Evolutionary conservation across 768 basidiomycete species (phyloP).

Genomic region (Auriculariales sp.): DNA sequence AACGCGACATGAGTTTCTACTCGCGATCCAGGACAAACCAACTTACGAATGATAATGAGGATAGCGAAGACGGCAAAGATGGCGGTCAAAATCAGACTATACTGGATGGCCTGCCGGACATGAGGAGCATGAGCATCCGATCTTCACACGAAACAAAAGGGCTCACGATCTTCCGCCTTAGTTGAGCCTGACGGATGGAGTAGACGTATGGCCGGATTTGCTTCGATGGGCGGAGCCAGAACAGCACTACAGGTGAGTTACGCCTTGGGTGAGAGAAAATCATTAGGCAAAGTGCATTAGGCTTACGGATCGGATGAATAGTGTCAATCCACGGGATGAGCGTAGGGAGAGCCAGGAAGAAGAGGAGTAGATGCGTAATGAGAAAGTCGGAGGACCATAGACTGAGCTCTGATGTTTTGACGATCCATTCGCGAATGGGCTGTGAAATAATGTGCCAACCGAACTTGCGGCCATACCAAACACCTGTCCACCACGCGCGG

Average conservation of each 20-base stretch:
- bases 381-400: slow-evolving; percentile 94
- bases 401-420: slow-evolving; percentile 97
- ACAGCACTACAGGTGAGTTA: slow-evolving; percentile 36
- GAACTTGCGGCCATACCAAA: slow-evolving; percentile 91
- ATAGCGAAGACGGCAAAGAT: slow-evolving; percentile 68
- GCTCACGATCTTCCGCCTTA: slow-evolving; percentile 77
- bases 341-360: slow-evolving; percentile 74
- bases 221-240: slow-evolving; percentile 92
- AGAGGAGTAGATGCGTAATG: slow-evolving; percentile 66
- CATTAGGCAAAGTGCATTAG: not conserved
- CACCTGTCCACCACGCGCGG: slow-evolving; percentile 97
- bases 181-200: slow-evolving; percentile 86
- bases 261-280: not conserved
- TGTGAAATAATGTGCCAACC: slow-evolving; percentile 89
- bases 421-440: slow-evolving; percentile 91
- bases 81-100: slow-evolving; percentile 67
- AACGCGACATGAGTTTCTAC: slow-evolving; percentile 6
- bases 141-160: not conserved
- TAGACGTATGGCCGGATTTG: slow-evolving; percentile 88
- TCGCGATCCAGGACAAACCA: slow-evolving; percentile 3
- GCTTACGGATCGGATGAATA: slow-evolving; percentile 65
- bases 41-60: slow-evolving; percentile 71
- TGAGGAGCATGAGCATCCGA: not conserved
- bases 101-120: slow-evolving; percentile 63
- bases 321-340: slow-evolving; percentile 80